phyloP scores from a whole-genome alignment of 208 protist species.

The Plasmodiophora brassicae region DNA sequence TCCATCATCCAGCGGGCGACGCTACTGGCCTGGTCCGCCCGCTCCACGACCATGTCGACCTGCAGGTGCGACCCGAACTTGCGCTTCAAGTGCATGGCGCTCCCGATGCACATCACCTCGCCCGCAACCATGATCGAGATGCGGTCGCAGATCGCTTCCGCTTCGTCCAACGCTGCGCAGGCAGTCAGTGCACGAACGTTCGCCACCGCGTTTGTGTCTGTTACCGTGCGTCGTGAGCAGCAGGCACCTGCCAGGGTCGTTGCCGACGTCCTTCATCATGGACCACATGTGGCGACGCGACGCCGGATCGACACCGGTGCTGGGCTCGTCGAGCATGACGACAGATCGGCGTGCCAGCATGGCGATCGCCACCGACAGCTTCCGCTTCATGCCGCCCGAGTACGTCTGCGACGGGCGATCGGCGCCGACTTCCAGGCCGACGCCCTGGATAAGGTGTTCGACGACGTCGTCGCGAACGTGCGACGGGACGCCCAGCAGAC shows the following conservation, averaged over 20 bases:
- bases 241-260: conserved; percentile 30
- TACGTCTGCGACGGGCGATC: conserved; percentile 33
- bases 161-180: conserved; percentile 60
- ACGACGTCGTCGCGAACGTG: neutral
- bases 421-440: neutral
- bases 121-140: conserved; percentile 69
- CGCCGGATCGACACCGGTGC: conserved; percentile 50
- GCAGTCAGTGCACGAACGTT: too few relatives aligned
- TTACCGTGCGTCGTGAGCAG: conserved; percentile 54
- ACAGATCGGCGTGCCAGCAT: conserved; percentile 67
- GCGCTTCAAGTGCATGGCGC: conserved; percentile 69
- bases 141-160: conserved; percentile 55
- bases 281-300: conserved; percentile 56
- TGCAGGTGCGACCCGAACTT: neutral
- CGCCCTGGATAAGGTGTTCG: neutral
- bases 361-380: conserved; percentile 69
- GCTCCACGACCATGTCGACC: neutral
- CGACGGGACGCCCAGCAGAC: neutral
- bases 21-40: neutral
- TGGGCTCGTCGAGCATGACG: conserved; percentile 74
- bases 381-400: conserved; percentile 74
- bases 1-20: neutral
- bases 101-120: conserved; percentile 74
- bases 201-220: too few relatives aligned
- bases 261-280: conserved; percentile 26